Percentiles rank a stretch among this genome's conserved stretches.
phyloP scores from a whole-genome alignment of 495 filamentous ascomycete species.

The Penicillium atrosanguineum region DNA sequence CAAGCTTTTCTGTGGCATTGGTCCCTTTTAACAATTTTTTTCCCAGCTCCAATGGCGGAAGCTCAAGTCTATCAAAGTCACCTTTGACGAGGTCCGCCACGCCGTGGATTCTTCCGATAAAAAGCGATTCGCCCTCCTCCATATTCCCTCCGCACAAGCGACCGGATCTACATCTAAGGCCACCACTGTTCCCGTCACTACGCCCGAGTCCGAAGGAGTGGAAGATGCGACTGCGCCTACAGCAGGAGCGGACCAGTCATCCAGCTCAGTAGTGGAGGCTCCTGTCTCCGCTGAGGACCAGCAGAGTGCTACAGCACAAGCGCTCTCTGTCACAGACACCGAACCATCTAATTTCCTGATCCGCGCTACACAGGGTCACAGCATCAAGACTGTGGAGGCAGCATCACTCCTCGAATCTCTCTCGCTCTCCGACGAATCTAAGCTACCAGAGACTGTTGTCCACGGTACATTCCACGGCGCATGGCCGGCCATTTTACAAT shows the following conservation, averaged over 20 bases:
- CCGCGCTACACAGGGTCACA: constrained; percentile 92
- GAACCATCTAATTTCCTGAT: constrained; percentile 74
- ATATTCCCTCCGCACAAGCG: constrained; percentile 34
- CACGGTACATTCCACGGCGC: constrained; percentile 83
- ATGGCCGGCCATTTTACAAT: constrained; percentile 68
- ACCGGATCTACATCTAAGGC: constrained; percentile 15
- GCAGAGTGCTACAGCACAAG: constrained; percentile 26
- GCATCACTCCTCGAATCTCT: constrained; percentile 67
- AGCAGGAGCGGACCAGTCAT: constrained; percentile 8
- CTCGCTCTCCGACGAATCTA: constrained; percentile 37
- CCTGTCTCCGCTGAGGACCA: constrained; percentile 25
- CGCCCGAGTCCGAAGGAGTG: constrained; percentile 13
- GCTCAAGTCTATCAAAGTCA: constrained; percentile 64
- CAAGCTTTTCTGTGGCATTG: background rate
- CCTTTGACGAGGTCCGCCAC: constrained; percentile 68
- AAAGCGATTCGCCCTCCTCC: constrained; percentile 74
- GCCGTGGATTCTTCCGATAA: constrained; percentile 79
- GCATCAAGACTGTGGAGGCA: constrained; percentile 58
- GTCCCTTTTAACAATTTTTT: constrained; percentile 1
- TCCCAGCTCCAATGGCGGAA: constrained; percentile 66
- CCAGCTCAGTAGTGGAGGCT: constrained; percentile 9
- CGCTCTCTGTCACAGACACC: constrained; percentile 28
- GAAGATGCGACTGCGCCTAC: constrained; percentile 1
- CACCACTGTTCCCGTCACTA: constrained; percentile 12
- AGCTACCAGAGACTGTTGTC: constrained; percentile 64